A percentile compares a stretch with the other conserved stretches of the same genome.
Conservation (phyloP, 2,329 filamentous ascomycete genomes). For the Pezicula radicicola region DNA sequence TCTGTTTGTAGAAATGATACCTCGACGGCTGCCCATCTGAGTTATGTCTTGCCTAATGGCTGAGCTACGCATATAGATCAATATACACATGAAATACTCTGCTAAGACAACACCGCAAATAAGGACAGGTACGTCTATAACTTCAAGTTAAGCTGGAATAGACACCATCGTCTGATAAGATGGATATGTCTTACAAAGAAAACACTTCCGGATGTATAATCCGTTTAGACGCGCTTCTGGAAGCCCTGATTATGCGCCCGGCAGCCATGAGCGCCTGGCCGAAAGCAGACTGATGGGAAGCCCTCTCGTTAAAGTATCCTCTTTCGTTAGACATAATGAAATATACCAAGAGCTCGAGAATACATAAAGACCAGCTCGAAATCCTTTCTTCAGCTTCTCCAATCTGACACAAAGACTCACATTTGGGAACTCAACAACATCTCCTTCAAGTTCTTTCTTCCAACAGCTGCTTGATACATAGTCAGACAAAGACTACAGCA, state of each 20-base stretch:
- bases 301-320: conserved; percentile 17
- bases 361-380: conserved; percentile 26
- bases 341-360: conserved; percentile 12
- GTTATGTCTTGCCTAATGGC: conserved; percentile 8
- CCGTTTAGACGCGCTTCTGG: conserved; percentile 4
- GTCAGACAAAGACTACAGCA: conserved; percentile 21
- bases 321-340: conserved; percentile 19
- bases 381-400: conserved; percentile 22
- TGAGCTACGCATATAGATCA: not conserved
- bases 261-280: conserved; percentile 19
- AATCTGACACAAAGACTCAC: conserved; percentile 24
- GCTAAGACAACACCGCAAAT: no score
- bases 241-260: conserved; percentile 2
- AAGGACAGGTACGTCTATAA: not conserved
- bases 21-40: conserved; percentile 18
- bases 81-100: no score
- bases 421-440: conserved; percentile 8
- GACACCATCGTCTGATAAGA: no score
- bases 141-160: not conserved
- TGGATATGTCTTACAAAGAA: not conserved
- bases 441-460: conserved; percentile 11
- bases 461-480: conserved; percentile 18
- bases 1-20: conserved; percentile 20
- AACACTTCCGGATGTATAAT: not conserved
- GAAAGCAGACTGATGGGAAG: conserved; percentile 19